phyloP scores from a whole-genome alignment of 441 rosid genomes.

The Pelargonium myrrhifolium region DNA sequence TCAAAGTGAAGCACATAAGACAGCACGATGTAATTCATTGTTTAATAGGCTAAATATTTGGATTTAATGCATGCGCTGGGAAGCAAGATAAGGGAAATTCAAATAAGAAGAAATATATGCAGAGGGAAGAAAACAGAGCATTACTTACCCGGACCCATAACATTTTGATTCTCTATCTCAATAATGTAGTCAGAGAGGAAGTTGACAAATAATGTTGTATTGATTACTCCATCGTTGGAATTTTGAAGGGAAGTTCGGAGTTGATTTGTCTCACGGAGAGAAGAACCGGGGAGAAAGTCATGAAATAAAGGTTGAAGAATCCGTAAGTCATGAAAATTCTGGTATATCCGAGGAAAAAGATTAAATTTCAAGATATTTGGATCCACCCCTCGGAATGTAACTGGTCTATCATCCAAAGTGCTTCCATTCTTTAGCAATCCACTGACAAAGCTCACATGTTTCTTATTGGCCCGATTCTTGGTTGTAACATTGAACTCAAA shows the following conservation, averaged over 20 bases:
- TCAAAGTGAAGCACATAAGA: no score
- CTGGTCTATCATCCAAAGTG: constrained; percentile 48
- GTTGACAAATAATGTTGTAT: constrained; percentile 69
- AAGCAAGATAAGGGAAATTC: no score
- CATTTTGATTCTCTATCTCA: constrained; percentile 64
- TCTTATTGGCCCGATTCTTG: constrained; percentile 38
- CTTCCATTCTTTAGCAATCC: constrained; percentile 70
- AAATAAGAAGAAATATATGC: not conserved
- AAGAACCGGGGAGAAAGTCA: constrained; percentile 79
- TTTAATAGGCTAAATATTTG: no score
- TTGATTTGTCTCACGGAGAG: constrained; percentile 44
- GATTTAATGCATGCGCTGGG: no score
- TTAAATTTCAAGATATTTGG: constrained; percentile 69
- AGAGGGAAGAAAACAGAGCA: constrained; percentile 7
- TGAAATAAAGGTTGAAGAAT: constrained; percentile 85
- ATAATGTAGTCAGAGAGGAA: constrained; percentile 76
- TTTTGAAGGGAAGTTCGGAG: constrained; percentile 69
- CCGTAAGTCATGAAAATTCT: constrained; percentile 52
- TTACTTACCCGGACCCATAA: constrained; percentile 80
- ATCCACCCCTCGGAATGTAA: constrained; percentile 72
- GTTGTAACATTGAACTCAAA: constrained; percentile 69
- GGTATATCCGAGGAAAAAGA: constrained; percentile 78
- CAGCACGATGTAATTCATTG: no score
- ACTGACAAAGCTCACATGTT: constrained; percentile 67
- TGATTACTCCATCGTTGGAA: constrained; percentile 59